Percentiles rank a stretch among this genome's conserved stretches.
These are phyloP conservation scores for Fagus crenata DNA, from an alignment of 306 rosid species.

Conservation along the genomic window DNA sequence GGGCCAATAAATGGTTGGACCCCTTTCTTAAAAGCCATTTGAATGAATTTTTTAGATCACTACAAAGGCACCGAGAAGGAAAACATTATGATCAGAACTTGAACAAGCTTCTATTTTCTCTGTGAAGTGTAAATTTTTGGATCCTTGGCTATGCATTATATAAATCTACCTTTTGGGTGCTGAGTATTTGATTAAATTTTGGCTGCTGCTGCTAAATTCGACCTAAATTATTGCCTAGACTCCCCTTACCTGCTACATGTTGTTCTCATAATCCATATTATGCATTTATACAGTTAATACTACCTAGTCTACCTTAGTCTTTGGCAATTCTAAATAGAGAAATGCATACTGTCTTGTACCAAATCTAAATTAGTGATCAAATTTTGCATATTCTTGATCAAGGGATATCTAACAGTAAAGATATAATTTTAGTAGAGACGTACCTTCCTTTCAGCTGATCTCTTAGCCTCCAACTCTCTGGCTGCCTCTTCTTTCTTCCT, in stretches of 20 bases:
- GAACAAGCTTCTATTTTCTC: not conserved
- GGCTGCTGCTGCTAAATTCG: too few species aligned
- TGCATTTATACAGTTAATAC: not conserved
- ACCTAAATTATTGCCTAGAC: not conserved
- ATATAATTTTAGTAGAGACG: not conserved
- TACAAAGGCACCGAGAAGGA: not conserved
- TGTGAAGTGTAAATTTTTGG: not conserved
- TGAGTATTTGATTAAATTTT: not conserved
- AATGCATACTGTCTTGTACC: not conserved
- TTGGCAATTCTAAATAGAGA: not conserved
- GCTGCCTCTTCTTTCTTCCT: constrained; percentile 71
- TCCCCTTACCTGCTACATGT: not conserved
- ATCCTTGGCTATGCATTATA: not conserved
- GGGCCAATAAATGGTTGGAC: not conserved
- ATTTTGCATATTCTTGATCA: not conserved
- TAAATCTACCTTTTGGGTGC: too few species aligned
- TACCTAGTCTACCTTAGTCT: not conserved
- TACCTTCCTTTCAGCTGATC: constrained; percentile 36
- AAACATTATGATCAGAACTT: not conserved
- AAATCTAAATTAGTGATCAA: not conserved
- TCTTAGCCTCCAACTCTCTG: constrained; percentile 41
- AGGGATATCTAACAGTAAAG: not conserved
- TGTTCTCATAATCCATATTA: not conserved
- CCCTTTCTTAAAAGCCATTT: not conserved
- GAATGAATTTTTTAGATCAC: not conserved